These are phyloP conservation scores for Fragaria vesca DNA, from an alignment of 306 rosid genomes.

Conservation along the genomic window DNA sequence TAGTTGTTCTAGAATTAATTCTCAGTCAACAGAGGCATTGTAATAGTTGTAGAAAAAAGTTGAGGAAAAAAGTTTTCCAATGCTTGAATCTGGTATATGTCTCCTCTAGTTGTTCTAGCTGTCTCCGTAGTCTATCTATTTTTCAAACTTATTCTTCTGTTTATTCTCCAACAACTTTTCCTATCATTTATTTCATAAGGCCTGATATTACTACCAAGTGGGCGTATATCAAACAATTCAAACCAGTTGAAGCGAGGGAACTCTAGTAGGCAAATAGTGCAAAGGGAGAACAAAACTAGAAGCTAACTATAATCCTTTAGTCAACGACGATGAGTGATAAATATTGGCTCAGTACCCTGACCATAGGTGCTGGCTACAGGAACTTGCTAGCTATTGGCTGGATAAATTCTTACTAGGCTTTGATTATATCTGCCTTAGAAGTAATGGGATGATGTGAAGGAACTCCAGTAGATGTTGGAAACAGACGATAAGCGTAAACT, in stretches of 20 bases:
- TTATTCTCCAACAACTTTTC: neutral
- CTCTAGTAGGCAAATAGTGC: neutral
- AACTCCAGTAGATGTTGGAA: neutral
- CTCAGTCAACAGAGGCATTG: too few species aligned
- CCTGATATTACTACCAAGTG: neutral
- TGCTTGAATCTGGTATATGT: neutral
- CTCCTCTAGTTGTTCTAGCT: neutral
- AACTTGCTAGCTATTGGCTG: neutral
- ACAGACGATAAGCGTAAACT: neutral
- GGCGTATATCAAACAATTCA: neutral
- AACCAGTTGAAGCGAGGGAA: neutral
- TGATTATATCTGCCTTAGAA: neutral
- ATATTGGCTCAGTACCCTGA: neutral
- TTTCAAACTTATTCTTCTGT: neutral
- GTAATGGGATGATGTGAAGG: neutral
- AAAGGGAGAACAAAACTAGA: neutral
- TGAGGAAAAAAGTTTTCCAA: neutral
- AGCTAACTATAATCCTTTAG: neutral
- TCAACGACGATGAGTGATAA: neutral
- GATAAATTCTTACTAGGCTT: neutral
- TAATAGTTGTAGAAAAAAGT: neutral
- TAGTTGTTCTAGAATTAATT: neutral
- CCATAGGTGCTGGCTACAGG: neutral
- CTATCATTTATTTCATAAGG: neutral
- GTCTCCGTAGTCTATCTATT: neutral